Percentiles rank a stretch among this genome's conserved stretches.
Evolutionary conservation across 768 basidiomycete genomes (phyloP).

Genomic region (Termitomyces sp.): DNA sequence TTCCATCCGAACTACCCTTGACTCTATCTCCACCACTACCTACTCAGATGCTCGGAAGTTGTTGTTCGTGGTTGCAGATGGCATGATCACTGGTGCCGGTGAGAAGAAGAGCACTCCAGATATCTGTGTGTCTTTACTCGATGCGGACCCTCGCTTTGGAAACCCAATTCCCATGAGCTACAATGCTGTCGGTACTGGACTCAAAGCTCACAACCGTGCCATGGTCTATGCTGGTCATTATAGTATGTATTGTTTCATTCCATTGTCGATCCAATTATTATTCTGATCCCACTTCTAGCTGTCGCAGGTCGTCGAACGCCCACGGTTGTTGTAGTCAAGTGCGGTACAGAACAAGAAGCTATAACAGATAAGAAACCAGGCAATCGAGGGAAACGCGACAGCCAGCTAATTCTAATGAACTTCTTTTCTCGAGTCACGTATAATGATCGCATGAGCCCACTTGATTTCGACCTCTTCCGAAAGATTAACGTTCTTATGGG

Average conservation of each 20-base stretch:
- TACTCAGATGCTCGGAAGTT: conserved; percentile 93
- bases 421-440: conserved; percentile 99
- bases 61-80: conserved; percentile 92
- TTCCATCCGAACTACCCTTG: conserved; percentile 84
- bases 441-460: conserved; percentile 96
- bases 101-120: conserved; percentile 96
- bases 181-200: conserved; percentile 81
- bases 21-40: conserved; percentile 84
- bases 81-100: conserved; percentile 97
- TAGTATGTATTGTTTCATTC: conserved; percentile 47
- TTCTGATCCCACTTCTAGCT: conserved; percentile 31
- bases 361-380: conserved; percentile 87
- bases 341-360: conserved; percentile 86
- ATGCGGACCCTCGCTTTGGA: conserved; percentile 93
- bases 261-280: neutral
- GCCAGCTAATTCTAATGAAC: conserved; percentile 98
- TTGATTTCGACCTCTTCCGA: conserved; percentile 97
- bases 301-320: conserved; percentile 89
- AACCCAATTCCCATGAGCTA: conserved; percentile 96
- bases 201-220: conserved; percentile 88
- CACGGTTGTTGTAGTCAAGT: conserved; percentile 92
- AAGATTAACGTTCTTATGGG: conserved; percentile 96
- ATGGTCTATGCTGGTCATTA: conserved; percentile 99
- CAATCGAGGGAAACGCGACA: conserved; percentile 97
- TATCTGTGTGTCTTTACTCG: conserved; percentile 86